Evolutionary conservation across 768 basidiomycete genomes (phyloP), one percentile per base, ranked within the genome.

Genomic region (Termitomyces sp.): DNA sequence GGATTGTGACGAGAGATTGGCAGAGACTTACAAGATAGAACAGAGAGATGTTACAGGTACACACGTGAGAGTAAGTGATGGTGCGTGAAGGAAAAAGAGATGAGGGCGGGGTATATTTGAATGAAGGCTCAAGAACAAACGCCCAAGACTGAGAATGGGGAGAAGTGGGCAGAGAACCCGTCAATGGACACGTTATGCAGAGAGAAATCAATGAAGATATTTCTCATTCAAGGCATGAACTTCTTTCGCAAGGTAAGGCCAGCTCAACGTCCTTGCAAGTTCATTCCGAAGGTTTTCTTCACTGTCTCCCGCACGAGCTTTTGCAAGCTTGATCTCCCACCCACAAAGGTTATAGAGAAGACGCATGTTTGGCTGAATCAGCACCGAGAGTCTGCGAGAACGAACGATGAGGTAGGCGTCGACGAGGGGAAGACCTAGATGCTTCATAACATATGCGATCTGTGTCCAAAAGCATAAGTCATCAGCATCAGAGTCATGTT

Each of bases 371-470:
- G 96, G 96, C 75, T 98, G 93, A 61, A 93, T 94, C 63, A 94
- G 79, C 60, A 95, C 93, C 33, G 85, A 95, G 54, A 98, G 78
- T 36, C 96, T 79, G 44, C 95, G 82, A 56, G 92, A 93, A 56
- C 96, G 86, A 38, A 95, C 94, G 61, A 97, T 83, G 63, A 97
- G 79, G 73, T 98, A 98, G 9, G 96, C 93, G 66, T 95, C 92
- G 57, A 94, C 91, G 62, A 98, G 84, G 38, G 90, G 87, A 47
- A 95, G 76, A 24, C 79, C 76, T 22, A 92, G 83, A 67, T 96
- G 85, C 69, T 94, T 92, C 95, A 98, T 98, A 67, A 97, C 90
- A 72, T 98, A 98, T 18, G 95, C 95, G 66, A 98, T 98, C 84
- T 90, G 63, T 30, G n/a, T 26, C 2, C 26, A 10, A 42, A 12